Evolutionary conservation across 345 rosid species (phyloP).

Genomic region (Citrus medica): DNA sequence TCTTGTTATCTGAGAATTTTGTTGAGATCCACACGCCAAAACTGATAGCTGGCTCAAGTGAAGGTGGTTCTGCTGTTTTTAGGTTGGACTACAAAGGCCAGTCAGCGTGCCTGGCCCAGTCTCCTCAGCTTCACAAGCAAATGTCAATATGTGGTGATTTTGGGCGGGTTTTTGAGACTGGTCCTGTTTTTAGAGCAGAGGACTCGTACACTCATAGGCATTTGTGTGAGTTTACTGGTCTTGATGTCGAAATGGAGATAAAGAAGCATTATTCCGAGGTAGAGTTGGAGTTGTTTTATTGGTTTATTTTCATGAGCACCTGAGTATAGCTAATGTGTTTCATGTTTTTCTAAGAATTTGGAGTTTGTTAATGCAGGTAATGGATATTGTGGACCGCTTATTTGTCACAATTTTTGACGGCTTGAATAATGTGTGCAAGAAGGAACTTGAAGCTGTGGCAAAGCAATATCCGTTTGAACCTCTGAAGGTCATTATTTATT

Average conservation of each 20-base stretch:
- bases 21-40: constrained; percentile 87
- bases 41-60: constrained; percentile 84
- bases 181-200: constrained; percentile 92
- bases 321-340: neutral
- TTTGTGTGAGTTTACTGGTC: constrained; percentile 84
- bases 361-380: constrained; percentile 43
- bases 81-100: constrained; percentile 85
- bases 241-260: constrained; percentile 92
- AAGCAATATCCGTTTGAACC: constrained; percentile 82
- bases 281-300: constrained; percentile 2
- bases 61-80: constrained; percentile 97
- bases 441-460: constrained; percentile 72
- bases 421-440: constrained; percentile 58
- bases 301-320: neutral
- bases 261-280: constrained; percentile 76
- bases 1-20: constrained; percentile 51
- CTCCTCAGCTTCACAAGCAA: constrained; percentile 95
- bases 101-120: constrained; percentile 87
- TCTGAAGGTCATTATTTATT: constrained; percentile 53
- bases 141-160: constrained; percentile 84
- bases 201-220: constrained; percentile 90
- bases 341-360: constrained; percentile 3
- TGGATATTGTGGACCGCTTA: constrained; percentile 73
- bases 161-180: constrained; percentile 74
- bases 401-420: constrained; percentile 68